These are phyloP conservation scores for Carex littledalei DNA, from an alignment of 176 grass and related monocot species.

Conservation along the genomic window DNA sequence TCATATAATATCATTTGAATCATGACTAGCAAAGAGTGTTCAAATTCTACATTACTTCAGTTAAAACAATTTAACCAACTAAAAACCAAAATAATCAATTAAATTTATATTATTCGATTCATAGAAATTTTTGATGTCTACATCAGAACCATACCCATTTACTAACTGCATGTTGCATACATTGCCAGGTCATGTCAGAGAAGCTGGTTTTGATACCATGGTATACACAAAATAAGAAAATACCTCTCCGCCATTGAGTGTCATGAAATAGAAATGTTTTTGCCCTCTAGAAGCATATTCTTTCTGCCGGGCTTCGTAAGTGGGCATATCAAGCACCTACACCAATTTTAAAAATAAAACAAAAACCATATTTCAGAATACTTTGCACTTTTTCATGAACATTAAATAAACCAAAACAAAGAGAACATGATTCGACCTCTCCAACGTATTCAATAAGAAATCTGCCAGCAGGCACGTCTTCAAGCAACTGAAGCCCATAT, in stretches of 20 bases:
- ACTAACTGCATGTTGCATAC: not conserved
- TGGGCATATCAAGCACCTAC: constrained; percentile 82
- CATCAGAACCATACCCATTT: not conserved
- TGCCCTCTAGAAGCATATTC: constrained; percentile 84
- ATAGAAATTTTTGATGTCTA: no score
- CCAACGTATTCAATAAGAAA: constrained; percentile 99
- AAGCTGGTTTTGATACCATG: not conserved
- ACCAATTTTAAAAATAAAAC: constrained; percentile 16
- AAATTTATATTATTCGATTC: no score
- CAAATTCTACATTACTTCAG: not conserved
- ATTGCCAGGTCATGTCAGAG: not conserved
- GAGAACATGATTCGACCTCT: constrained; percentile 51
- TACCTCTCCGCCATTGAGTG: constrained; percentile 97
- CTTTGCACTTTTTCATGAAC: not conserved
- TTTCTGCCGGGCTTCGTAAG: constrained; percentile 82
- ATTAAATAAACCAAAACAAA: constrained; percentile 23
- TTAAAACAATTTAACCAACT: not conserved
- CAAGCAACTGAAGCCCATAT: constrained; percentile 62
- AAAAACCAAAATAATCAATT: constrained; percentile 1
- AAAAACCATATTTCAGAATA: not conserved
- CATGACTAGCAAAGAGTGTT: not conserved
- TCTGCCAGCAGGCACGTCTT: constrained; percentile 63
- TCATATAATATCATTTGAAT: not conserved
- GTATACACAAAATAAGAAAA: constrained; percentile 16
- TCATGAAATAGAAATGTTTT: constrained; percentile 99